Evolutionary conservation across 176 grass and related monocot genomes (phyloP), one percentile per base, ranked within the genome.

Genomic region (Musa acuminata): DNA sequence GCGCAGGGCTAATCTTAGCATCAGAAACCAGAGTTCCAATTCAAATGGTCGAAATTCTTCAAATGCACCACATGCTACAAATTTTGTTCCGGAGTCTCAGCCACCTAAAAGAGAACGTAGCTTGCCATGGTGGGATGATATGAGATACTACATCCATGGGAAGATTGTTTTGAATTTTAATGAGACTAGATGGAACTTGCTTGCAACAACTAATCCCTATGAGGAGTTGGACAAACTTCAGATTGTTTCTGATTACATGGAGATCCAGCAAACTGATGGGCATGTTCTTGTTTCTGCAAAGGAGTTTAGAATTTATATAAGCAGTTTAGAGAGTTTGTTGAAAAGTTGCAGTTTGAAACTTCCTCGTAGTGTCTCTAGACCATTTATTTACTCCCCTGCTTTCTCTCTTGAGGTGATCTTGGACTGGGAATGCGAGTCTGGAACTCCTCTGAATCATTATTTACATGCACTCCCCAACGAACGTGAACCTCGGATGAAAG

Each of bases 111-210:
- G 91, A 73, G 95, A 99, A 77, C 88, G 91, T 62, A 99, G 90
- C 72, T 91, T 99, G 79, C 95, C 90, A 67, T 99, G 95, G 95
- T 99, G 95, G 95, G 95, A 99, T 75, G 95, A 99, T 74, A 81
- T 91, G 76, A 87, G 95, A 84, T 99, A 99, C 73, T 99, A 99
- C 79, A 89, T 99, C 67, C 95, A 99, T 83, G 95, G 95, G 67
- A 94, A 91, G 75, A 89, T 87, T 79, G 66, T 87, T 55, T 82
- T 99, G 63, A 87, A 87, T 80, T 99, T 99, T 67, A 91, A 84
- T 14, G 85, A 89, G 54, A 99, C 90, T 27, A 85, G 53, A 82
- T 99, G 95, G 95, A 99, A 91, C 82, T 84, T 94, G 49, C 88
- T 94, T 57, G 88, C 86, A 16, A 91, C 95, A 60, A 91, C 90